Conservation (phyloP, 768 basidiomycete species). For the Zangia roseola region DNA sequence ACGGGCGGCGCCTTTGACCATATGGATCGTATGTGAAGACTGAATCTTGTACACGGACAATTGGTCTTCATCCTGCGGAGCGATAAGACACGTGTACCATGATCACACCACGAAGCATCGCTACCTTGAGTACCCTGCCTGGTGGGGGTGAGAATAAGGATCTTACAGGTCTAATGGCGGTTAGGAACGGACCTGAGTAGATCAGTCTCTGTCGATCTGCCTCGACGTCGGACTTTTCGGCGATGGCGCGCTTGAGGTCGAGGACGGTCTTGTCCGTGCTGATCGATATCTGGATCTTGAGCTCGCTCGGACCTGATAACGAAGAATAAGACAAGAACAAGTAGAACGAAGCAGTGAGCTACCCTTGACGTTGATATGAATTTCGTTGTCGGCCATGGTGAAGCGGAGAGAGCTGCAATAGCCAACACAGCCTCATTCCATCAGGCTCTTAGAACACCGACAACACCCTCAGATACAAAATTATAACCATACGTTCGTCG, state of each 20-base stretch:
- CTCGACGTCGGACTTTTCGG: conserved; percentile 79
- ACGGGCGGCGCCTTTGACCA: conserved; percentile 84
- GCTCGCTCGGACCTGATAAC: conserved; percentile 75
- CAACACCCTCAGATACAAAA: too few relatives aligned
- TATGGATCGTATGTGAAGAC: conserved; percentile 83
- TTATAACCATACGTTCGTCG: too few relatives aligned
- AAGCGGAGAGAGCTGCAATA: conserved; percentile 11
- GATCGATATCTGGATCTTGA: conserved; percentile 89
- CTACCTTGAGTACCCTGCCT: conserved; percentile 76
- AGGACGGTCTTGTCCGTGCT: conserved; percentile 78
- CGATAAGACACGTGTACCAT: conserved; percentile 5
- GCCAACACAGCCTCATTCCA: conserved; percentile 16
- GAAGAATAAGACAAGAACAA: not conserved
- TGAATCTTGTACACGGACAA: conserved; percentile 90
- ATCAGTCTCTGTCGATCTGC: conserved; percentile 89
- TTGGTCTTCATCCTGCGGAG: conserved; percentile 70
- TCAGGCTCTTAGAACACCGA: conserved; percentile 20
- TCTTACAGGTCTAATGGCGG: not conserved
- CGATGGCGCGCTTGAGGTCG: conserved; percentile 90
- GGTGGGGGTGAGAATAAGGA: not conserved
- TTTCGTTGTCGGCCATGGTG: conserved; percentile 58
- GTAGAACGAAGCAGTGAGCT: not conserved
- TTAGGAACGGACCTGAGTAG: conserved; percentile 68
- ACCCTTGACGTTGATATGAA: conserved; percentile 74
- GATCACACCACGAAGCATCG: not conserved